These are phyloP conservation scores for Populus euphratica DNA, from an alignment of 345 rosid genomes.

Conservation along the genomic window DNA sequence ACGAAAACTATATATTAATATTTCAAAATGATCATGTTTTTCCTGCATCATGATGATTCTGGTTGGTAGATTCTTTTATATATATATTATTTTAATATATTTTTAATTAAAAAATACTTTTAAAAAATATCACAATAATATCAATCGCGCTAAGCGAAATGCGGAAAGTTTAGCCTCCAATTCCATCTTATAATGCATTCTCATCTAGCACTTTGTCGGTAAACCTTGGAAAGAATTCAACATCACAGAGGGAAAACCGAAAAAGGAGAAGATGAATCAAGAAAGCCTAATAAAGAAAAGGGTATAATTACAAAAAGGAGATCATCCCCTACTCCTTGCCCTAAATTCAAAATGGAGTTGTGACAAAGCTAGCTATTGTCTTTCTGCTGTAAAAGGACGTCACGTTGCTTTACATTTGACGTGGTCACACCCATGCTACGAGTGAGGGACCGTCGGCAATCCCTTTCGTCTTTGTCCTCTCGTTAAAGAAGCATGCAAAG, in stretches of 20 bases:
- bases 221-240: background rate
- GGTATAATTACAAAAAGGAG: background rate
- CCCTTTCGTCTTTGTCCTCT: background rate
- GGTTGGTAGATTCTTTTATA: no score
- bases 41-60: no score
- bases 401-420: background rate
- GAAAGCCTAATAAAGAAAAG: slow-evolving; percentile 3
- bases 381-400: background rate
- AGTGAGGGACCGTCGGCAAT: slow-evolving; percentile 4
- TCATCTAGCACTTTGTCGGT: background rate
- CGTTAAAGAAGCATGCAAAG: background rate
- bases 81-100: no score
- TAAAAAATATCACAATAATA: no score
- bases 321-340: background rate
- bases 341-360: slow-evolving; percentile 3
- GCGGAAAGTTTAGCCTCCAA: background rate
- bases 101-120: no score
- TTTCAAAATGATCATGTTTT: background rate
- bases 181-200: background rate
- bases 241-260: background rate
- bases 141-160: no score
- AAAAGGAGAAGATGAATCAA: slow-evolving; percentile 1
- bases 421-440: background rate
- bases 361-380: slow-evolving; percentile 2
- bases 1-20: background rate